Conservation (phyloP, 805 yeast genomes). For the Starmerella stigmatis region DNA sequence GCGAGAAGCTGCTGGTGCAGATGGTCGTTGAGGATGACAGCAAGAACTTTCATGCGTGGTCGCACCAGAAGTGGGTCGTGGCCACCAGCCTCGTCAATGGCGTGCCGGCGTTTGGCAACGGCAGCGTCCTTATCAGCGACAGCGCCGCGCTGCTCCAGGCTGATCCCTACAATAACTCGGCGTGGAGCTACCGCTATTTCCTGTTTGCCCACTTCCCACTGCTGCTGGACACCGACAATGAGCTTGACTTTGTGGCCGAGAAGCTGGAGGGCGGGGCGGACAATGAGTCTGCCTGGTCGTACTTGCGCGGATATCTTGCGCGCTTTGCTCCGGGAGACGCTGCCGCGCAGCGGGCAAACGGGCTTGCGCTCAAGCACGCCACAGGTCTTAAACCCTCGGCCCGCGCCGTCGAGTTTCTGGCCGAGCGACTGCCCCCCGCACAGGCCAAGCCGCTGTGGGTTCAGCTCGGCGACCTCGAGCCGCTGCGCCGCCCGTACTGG, state of each 20-base stretch:
- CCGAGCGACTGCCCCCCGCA: constrained; percentile 10
- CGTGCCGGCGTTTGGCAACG: constrained; percentile 9
- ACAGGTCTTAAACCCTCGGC: constrained; percentile 1
- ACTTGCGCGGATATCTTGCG: constrained; percentile 45
- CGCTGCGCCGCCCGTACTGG: constrained; percentile 12
- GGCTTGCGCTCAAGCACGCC: constrained; percentile 3
- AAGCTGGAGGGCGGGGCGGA: constrained; percentile 57
- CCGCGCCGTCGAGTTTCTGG: constrained; percentile 15
- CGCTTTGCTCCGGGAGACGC: neutral
- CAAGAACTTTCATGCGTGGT: constrained; percentile 95
- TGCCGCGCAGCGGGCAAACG: constrained; percentile 6
- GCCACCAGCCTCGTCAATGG: constrained; percentile 28
- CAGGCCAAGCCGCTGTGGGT: constrained; percentile 4
- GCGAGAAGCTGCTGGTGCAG: constrained; percentile 58
- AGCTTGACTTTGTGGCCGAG: constrained; percentile 42
- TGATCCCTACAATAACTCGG: constrained; percentile 82
- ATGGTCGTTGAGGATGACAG: constrained; percentile 66
- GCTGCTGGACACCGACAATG: constrained; percentile 33
- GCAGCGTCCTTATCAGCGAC: constrained; percentile 42
- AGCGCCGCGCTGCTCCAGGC: constrained; percentile 39
- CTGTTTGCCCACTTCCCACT: constrained; percentile 28
- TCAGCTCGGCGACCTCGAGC: constrained; percentile 10
- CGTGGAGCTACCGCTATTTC: constrained; percentile 82
- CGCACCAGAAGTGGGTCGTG: constrained; percentile 78
- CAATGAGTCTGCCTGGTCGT: constrained; percentile 81